Conservation (phyloP, 2,329 filamentous ascomycete species). For the Colletotrichum truncatum region DNA sequence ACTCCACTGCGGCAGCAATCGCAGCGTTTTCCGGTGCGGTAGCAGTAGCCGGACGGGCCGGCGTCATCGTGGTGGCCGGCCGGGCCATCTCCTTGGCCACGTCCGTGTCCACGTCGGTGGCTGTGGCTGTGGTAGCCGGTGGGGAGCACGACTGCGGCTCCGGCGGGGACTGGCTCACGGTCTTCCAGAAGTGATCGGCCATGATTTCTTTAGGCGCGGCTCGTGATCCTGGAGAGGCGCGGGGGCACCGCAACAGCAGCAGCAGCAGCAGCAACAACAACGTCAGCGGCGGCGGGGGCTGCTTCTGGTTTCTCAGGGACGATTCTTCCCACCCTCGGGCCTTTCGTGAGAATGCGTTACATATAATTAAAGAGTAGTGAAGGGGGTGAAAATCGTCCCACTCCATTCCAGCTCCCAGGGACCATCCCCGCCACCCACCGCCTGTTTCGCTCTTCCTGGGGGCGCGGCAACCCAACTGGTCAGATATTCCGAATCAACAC, state of each 20-base stretch:
- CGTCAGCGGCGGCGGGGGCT: too few species aligned
- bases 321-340: too few species aligned
- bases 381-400: not conserved
- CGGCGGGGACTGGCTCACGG: not conserved
- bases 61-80: too few species aligned
- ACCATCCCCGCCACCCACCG: constrained; percentile 12
- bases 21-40: not conserved
- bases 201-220: not conserved
- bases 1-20: not conserved
- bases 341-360: too few species aligned
- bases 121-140: not conserved
- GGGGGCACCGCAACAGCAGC: not conserved
- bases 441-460: not conserved
- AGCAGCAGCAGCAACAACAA: not conserved
- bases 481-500: not conserved
- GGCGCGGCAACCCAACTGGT: not conserved
- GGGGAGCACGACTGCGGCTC: not conserved
- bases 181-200: not conserved
- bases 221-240: not conserved
- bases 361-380: not conserved
- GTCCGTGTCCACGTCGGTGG: too few species aligned
- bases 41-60: not conserved
- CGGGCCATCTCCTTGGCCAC: too few species aligned
- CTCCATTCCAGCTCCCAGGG: not conserved
- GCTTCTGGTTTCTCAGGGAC: too few species aligned